Base-by-base conservation (phyloP, 2,329 filamentous ascomycete genomes). In the Fusarium sublunatum region DNA sequence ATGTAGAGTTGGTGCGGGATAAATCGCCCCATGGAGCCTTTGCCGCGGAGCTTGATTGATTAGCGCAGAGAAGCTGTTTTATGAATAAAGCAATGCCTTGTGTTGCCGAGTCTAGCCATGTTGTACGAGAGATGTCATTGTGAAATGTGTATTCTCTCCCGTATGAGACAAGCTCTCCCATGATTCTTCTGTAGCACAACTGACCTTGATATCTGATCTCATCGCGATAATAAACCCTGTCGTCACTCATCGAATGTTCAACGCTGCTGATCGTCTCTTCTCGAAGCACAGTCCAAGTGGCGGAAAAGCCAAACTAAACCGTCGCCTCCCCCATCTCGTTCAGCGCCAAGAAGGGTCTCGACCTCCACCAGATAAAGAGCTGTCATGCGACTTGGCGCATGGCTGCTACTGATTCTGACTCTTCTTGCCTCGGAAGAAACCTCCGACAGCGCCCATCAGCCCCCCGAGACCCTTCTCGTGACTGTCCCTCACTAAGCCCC, bases 401-500 rank as follows among this genome's bases (percentile, higher is more conserved):
- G 26, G 32, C 6, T 28, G 19, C 26, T 53, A 34, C 9, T 45
- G 12, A n/a, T 32, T 39, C 51, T 61, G 53, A 34, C 24, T 54
- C 44, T 46, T 66, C 75, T 86, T 88, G 6, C 74, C 77, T 55
- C 82, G 78, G 69, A 90, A 90, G 67, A 90, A 91, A 0, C 71
- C 72, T 9, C 81, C 80, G 65, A 89, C 70, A 7, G 78, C 78
- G 2, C 82, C 82, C 85, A 90, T 88, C 70, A 90, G 73, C 59
- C 82, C 82, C 19, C 81, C 82, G 66, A 90, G 77, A 6, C 80
- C 80, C 63, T 78, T 81, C 29, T 79, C 76, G 70, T 84, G 78
- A 67, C 82, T 78, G 13, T 78, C 80, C 52, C 73, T 68, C 46
- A 81, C 76, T 74, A 96, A 77, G 32, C 91, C 92, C 10, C 83